Evolutionary conservation across 1,284 basidiomycete genomes (phyloP).

Genomic region (Moniliophthora roreri): DNA sequence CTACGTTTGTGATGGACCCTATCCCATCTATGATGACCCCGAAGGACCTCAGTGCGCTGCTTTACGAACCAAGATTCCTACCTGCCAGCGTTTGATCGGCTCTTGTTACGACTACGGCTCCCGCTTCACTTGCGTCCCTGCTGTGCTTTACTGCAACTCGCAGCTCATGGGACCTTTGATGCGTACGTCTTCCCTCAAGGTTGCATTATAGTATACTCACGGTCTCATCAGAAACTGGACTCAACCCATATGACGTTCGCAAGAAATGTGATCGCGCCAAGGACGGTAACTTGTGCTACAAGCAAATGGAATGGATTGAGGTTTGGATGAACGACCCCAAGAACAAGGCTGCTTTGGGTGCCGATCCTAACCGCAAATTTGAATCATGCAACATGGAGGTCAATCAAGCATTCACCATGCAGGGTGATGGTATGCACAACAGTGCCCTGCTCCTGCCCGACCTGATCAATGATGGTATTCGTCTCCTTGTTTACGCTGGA

Average conservation of each 20-base stretch:
- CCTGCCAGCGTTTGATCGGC: constrained; percentile 69
- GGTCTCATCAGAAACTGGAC: constrained; percentile 45
- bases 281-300: constrained; percentile 74
- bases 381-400: constrained; percentile 68
- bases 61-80: constrained; percentile 63
- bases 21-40: constrained; percentile 70
- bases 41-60: constrained; percentile 66
- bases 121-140: constrained; percentile 61
- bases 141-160: constrained; percentile 59
- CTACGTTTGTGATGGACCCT: constrained; percentile 78
- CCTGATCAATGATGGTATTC: constrained; percentile 73
- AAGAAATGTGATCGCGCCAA: constrained; percentile 71
- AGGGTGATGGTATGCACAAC: constrained; percentile 82
- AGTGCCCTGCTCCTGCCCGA: constrained; percentile 72
- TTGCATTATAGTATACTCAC: not conserved
- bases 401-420: constrained; percentile 67
- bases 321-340: constrained; percentile 73
- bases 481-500: constrained; percentile 82
- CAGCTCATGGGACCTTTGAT: constrained; percentile 59
- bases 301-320: constrained; percentile 79
- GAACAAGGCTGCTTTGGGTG: constrained; percentile 78
- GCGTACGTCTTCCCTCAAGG: constrained; percentile 43
- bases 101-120: constrained; percentile 62
- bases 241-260: constrained; percentile 86
- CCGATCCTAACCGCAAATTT: constrained; percentile 58